Evolutionary conservation across 495 filamentous ascomycete genomes (phyloP), one percentile per base, ranked within the genome.

Genomic region (Penicillium pulvis): DNA sequence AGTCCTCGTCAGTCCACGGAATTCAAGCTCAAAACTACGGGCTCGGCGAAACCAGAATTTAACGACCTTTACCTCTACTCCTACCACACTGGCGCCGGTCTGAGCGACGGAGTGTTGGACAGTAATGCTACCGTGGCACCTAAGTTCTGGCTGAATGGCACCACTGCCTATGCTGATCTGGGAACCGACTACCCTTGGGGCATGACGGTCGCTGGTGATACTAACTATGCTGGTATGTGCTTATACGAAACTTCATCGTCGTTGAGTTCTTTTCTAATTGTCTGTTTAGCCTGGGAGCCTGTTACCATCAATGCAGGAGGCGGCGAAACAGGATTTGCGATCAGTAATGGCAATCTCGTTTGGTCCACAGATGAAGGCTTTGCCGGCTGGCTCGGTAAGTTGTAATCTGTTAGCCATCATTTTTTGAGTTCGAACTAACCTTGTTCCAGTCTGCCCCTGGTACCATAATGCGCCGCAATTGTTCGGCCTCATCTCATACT

Each of bases 361-460:
- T 80, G 72, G 71, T 74, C 68, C 35, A 56, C 60, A 17, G 49
- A 63, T 12, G 60, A 60, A 30, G 71, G 72, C 9, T 84, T 82
- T 53, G 76, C 68, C n/a, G 80, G 81, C 17, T 84, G 81, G 81
- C 60, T 82, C 20, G 79, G 80, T 83, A 63, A 64, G 79, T 75
- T 23, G 20, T 23, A 23, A 23, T 23, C 20, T 23, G 20, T 23
- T 23, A 23, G 20, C 20, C 20, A 23, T 46, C 23, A 41, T 42
- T 45, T 30, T 33, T 28, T 28, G n/a, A 36, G 6, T 26, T 16
- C 33, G 8, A 33, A 35, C 44, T 51, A 6, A 35, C 8, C 26
- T 17, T 51, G 20, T 42, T 33, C 6, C 54, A 84, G 81, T 78
- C 6, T 84, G 82, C 51, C 76, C 83, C 53, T 84, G 82, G 81